These are phyloP conservation scores for Inga laurina DNA, from an alignment of 306 rosid genomes.

Conservation along the genomic window DNA sequence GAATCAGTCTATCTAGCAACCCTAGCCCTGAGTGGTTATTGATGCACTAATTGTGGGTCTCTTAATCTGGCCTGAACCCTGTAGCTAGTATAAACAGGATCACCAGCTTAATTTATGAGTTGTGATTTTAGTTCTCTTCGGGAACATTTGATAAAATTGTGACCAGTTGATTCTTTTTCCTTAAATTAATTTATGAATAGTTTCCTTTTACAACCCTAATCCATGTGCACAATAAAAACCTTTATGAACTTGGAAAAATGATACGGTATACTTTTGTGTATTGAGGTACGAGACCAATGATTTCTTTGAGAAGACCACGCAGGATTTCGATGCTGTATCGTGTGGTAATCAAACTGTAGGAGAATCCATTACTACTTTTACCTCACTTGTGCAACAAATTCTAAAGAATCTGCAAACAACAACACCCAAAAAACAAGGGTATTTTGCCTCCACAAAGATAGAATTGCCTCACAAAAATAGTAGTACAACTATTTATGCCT, in stretches of 20 bases:
- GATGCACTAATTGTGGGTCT: too few relatives aligned
- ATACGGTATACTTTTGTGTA: neutral
- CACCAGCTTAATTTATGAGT: neutral
- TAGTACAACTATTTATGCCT: neutral
- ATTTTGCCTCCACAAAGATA: constrained; percentile 27
- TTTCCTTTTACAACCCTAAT: neutral
- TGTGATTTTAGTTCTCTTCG: neutral
- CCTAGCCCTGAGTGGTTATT: too few relatives aligned
- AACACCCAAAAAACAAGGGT: neutral
- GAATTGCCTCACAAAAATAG: neutral
- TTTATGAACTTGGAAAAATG: neutral
- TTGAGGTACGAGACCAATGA: neutral
- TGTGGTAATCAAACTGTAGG: neutral
- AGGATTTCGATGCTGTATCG: neutral
- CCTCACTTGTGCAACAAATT: neutral
- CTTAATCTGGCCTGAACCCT: too few relatives aligned
- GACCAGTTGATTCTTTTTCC: neutral
- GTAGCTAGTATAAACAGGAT: too few relatives aligned
- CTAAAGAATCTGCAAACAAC: neutral
- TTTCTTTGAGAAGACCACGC: neutral
- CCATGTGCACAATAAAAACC: neutral
- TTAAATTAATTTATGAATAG: neutral
- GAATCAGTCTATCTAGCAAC: too few relatives aligned
- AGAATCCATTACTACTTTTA: neutral
- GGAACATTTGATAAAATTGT: neutral